Base-by-base conservation (phyloP, 2,329 filamentous ascomycete genomes). In the Exutisphaerella laricina region DNA sequence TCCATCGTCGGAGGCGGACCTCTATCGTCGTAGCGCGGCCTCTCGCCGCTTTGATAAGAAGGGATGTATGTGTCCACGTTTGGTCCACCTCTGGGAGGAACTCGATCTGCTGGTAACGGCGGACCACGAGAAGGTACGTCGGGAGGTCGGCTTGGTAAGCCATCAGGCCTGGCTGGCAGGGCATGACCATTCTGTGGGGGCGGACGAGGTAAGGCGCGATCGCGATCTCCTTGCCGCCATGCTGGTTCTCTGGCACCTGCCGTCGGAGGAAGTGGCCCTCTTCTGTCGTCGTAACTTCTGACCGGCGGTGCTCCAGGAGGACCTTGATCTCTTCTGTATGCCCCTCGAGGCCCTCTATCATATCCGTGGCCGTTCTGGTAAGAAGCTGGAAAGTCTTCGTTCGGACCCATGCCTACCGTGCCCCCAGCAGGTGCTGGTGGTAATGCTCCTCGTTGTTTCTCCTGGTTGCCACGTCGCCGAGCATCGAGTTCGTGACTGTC, bases 401-500 rank as follows among this genome's bases (percentile, higher is more conserved):
- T 75, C 7, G 75, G 71, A 8, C 75, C 78, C 58, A 88, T 80
- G 10, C 90, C 90, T 3, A 95, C 88, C 1, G 87, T 88, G 3
- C 88, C 90, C 9, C 89, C 90, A 55, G 90, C 88, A 0, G 92
- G 92, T 1, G 90, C 92, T 9, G 92, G 90, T 3, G 90, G 90
- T 8, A 90, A 75, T 16, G 82, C 84, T 12, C 8, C 17, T 16
- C 84, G 84, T 59, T 87, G 87, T 58, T 92, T 84, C 45, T 88
- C 85, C 53, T 94, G 84, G 56, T 54, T 50, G 41, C 88, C 90
- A 66, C 90, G 94, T 62, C 88, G 80, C 38, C 90, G 79, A 5
- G 59, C 45, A 62, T 98, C 92, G n/a, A 97, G 73, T 65, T 98
- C 92, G 66, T 98, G 92, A 32, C 88, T 95, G 58, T 96, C 90